Conservation (phyloP, 2,329 filamentous ascomycete genomes). For the Lasiodiplodia gonubiensis region DNA sequence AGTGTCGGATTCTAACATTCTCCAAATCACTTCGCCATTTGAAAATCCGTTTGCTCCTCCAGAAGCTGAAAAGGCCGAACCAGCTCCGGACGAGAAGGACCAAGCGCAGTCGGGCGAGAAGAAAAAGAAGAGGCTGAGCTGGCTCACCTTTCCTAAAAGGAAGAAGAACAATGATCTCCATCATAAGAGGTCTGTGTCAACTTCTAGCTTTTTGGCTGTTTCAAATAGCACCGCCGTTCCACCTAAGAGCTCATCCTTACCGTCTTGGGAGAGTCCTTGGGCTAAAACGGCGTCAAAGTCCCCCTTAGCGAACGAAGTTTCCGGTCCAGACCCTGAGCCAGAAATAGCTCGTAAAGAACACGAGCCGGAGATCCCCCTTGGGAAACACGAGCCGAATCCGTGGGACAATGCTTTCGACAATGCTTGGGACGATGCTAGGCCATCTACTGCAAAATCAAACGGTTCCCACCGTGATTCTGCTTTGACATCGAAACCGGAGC, state of each 20-base stretch:
- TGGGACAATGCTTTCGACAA: constrained; percentile 26
- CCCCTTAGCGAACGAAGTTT: constrained; percentile 10
- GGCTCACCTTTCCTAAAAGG: constrained; percentile 13
- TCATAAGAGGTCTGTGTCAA: constrained; percentile 25
- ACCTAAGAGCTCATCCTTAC: background rate
- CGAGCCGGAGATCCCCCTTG: constrained; percentile 21
- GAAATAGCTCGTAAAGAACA: constrained; percentile 23
- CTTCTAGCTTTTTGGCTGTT: constrained; percentile 8
- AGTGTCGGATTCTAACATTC: constrained; percentile 7
- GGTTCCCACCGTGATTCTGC: constrained; percentile 2
- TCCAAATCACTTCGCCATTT: constrained; percentile 4
- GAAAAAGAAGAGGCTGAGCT: constrained; percentile 27
- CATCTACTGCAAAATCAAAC: constrained; percentile 19
- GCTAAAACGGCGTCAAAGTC: constrained; percentile 14
- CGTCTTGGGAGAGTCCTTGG: constrained; percentile 21
- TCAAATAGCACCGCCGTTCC: constrained; percentile 11
- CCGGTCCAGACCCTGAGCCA: constrained; percentile 16
- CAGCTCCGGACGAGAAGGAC: background rate
- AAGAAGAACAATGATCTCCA: constrained; percentile 20
- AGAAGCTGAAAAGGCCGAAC: background rate
- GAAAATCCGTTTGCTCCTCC: constrained; percentile 17
- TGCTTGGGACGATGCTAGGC: constrained; percentile 17
- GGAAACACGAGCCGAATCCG: constrained; percentile 24
- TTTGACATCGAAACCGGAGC: background rate
- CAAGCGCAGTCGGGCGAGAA: background rate